Conservation (phyloP, 768 basidiomycete species). For the Lactifluus rugatus region DNA sequence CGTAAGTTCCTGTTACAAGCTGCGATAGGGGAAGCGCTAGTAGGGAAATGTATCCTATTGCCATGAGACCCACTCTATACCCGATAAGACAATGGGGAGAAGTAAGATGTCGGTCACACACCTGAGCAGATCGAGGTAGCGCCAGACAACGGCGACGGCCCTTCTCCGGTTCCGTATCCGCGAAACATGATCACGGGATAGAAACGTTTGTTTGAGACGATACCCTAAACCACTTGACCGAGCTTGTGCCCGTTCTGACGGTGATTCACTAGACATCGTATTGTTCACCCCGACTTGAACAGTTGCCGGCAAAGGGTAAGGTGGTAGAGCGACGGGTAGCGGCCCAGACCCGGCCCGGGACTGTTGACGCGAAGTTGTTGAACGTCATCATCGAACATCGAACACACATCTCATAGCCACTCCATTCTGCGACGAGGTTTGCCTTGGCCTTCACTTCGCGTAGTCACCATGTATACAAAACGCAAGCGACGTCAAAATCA, state of each 20-base stretch:
- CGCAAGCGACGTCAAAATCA: slow-evolving; percentile 46
- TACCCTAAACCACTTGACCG: background rate
- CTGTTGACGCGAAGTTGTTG: background rate
- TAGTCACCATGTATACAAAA: slow-evolving; percentile 41
- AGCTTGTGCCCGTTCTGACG: background rate
- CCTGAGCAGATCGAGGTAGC: slow-evolving; percentile 12
- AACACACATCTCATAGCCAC: background rate
- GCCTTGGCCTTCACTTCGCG: background rate
- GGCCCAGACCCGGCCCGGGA: slow-evolving; percentile 4
- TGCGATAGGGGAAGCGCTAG: slow-evolving; percentile 57
- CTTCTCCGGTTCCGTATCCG: slow-evolving; percentile 14
- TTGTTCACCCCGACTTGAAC: background rate
- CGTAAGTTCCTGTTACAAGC: slow-evolving; percentile 63
- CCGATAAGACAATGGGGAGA: slow-evolving; percentile 2
- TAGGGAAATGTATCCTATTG: slow-evolving; percentile 75
- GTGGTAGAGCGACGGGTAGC: background rate
- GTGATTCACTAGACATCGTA: background rate
- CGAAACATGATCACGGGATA: background rate
- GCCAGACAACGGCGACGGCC: background rate
- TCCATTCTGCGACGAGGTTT: background rate
- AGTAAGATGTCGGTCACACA: slow-evolving; percentile 1
- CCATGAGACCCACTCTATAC: slow-evolving; percentile 46
- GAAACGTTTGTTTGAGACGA: background rate
- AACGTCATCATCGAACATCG: slow-evolving; percentile 3
- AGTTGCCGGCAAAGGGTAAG: background rate